phyloP scores from a whole-genome alignment of 805 yeast species.

The Teunomyces lycoperdinae region DNA sequence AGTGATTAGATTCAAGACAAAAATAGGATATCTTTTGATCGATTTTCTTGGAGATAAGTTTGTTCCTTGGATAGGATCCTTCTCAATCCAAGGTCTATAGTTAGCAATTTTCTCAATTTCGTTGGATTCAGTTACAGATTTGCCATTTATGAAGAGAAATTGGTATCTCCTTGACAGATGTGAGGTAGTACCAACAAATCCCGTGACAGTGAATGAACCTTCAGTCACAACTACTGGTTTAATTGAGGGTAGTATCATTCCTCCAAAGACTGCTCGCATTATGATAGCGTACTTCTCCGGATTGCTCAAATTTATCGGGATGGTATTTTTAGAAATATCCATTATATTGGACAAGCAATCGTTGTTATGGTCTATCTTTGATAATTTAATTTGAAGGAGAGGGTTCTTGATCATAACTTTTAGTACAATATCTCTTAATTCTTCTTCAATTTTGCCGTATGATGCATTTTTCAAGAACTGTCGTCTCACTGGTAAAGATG shows the following conservation, averaged over 20 bases:
- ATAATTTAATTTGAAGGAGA: slow-evolving; percentile 13
- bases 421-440: slow-evolving; percentile 28
- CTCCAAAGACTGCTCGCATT: slow-evolving; percentile 27
- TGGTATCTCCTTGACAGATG: slow-evolving; percentile 39
- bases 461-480: slow-evolving; percentile 18
- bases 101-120: not conserved
- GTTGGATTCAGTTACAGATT: slow-evolving; percentile 17
- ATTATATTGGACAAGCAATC: not conserved
- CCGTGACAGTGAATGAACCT: slow-evolving; percentile 25
- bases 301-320: slow-evolving; percentile 12
- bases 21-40: slow-evolving; percentile 28
- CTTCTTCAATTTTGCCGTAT: slow-evolving; percentile 18
- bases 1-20: slow-evolving; percentile 26
- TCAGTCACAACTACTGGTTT: slow-evolving; percentile 25
- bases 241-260: slow-evolving; percentile 13
- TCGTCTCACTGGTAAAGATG: slow-evolving; percentile 43
- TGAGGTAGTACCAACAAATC: slow-evolving; percentile 39
- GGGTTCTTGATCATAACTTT: slow-evolving; percentile 25
- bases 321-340: slow-evolving; percentile 4
- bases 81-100: not conserved
- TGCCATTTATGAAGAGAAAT: slow-evolving; percentile 44
- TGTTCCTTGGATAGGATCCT: not conserved
- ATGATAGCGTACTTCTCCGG: not conserved
- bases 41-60: not conserved
- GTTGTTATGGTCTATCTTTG: slow-evolving; percentile 3